Evolutionary conservation across 2,329 filamentous ascomycete genomes (phyloP).

Genomic region (Ceratocystis huliohia): DNA sequence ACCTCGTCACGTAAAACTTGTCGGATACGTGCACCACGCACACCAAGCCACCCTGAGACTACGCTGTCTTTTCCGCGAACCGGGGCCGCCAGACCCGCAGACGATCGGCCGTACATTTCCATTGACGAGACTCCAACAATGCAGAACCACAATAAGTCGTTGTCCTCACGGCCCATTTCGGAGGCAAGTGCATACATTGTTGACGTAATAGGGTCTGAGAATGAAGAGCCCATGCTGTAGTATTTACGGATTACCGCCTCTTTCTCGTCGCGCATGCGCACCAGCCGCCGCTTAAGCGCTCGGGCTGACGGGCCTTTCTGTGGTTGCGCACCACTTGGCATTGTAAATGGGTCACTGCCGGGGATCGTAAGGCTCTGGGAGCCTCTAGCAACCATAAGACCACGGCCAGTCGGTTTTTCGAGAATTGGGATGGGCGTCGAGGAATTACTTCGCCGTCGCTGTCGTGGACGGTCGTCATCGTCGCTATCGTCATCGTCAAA

Average conservation of each 20-base stretch:
- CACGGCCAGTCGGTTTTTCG: constrained; percentile 45
- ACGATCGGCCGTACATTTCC: constrained; percentile 79
- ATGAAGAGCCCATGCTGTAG: constrained; percentile 76
- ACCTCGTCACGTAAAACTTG: constrained; percentile 87
- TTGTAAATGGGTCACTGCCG: constrained; percentile 39
- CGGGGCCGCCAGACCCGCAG: constrained; percentile 58
- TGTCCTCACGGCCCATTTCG: constrained; percentile 90
- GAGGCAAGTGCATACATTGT: constrained; percentile 91
- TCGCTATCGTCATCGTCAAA: constrained; percentile 50
- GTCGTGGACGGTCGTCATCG: constrained; percentile 59
- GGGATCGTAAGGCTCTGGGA: constrained; percentile 30
- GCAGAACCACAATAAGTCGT: constrained; percentile 85
- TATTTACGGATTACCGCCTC: constrained; percentile 66
- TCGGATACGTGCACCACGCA: constrained; percentile 70
- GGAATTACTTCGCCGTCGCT: constrained; percentile 80
- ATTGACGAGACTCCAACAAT: constrained; percentile 93
- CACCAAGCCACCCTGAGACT: constrained; percentile 64
- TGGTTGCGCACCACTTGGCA: constrained; percentile 46
- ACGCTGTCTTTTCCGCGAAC: constrained; percentile 43
- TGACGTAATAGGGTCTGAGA: constrained; percentile 87
- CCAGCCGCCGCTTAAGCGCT: constrained; percentile 56
- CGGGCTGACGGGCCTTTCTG: constrained; percentile 45
- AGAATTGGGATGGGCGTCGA: constrained; percentile 47
- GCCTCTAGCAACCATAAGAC: constrained; percentile 44
- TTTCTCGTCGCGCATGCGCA: constrained; percentile 64